Conservation (phyloP, 1,284 basidiomycete genomes). For the Fomitopsis palustris region DNA sequence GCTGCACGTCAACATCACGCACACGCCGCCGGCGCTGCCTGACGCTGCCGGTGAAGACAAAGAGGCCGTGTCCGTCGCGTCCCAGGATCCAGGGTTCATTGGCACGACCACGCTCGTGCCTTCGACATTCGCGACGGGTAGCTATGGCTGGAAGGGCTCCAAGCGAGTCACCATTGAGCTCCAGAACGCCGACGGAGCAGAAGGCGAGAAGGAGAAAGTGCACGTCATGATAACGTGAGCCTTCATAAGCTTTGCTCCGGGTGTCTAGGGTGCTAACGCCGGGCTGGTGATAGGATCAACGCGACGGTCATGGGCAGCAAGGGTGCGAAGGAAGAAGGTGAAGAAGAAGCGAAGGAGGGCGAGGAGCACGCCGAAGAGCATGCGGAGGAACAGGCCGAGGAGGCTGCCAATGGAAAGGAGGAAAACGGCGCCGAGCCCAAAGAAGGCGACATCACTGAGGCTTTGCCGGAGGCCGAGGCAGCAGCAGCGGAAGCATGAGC, state of each 20-base stretch:
- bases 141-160: slow-evolving; percentile 79
- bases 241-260: background rate
- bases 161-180: slow-evolving; percentile 67
- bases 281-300: slow-evolving; percentile 51
- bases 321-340: slow-evolving; percentile 38
- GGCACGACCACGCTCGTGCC: slow-evolving; percentile 55
- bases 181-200: slow-evolving; percentile 40
- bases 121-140: slow-evolving; percentile 63
- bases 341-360: slow-evolving; percentile 26
- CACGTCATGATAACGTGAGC: slow-evolving; percentile 74
- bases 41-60: slow-evolving; percentile 25
- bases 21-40: slow-evolving; percentile 52
- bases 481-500: background rate
- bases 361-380: slow-evolving; percentile 12
- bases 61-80: slow-evolving; percentile 24
- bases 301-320: slow-evolving; percentile 77
- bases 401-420: slow-evolving; percentile 24
- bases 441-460: slow-evolving; percentile 6
- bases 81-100: slow-evolving; percentile 58
- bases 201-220: slow-evolving; percentile 55
- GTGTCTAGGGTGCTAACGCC: slow-evolving; percentile 3
- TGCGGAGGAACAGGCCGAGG: slow-evolving; percentile 21
- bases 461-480: background rate
- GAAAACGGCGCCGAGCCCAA: slow-evolving; percentile 9
- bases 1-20: slow-evolving; percentile 64